Evolutionary conservation across 495 filamentous ascomycete species (phyloP), one percentile per base, ranked within the genome.

Genomic region (Neurospora africana): DNA sequence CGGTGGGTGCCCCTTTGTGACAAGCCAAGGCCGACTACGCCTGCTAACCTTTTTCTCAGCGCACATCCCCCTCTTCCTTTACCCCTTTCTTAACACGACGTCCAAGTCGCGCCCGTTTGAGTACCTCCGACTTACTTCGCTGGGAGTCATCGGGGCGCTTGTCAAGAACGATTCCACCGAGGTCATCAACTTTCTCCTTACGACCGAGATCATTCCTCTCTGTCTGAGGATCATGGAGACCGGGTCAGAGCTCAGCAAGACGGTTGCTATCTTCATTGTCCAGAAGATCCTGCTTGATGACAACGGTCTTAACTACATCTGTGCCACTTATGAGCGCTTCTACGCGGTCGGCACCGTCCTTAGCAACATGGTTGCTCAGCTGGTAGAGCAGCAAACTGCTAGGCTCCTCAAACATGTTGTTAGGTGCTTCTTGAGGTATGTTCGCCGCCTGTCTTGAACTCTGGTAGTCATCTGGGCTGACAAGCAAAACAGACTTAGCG

Each of bases 171-270:
- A 99, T 83, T 97, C 94, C 2, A 92, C 92, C 6, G 95, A 98
- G 82, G 96, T 98, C 33, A 98, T 99, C 83, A 98, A 97, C 84
- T 99, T 99, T 81, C 90, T 99, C 37, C 88, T 99, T 17, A 98
- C 96, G 4, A 99, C 95, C 38, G 95, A 99, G 81, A 99, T 99
- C 75, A 99, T 99, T 70, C 95, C 95, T 7, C 88, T 99, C 4
- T 99, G 95, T 79, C 92, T 99, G 35, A 90, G 95, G 39, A 98
- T 99, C 78, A 99, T 99, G 95, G 95, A 99, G 84, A 99, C 95
- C 0, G 96, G 96, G 39, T 98, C 95, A 0, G 95, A 99, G 79
- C 85, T 99, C 61, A 97, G 94, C 86, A 99, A 99, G 84, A 99
- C 95, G 1, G 95, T 99, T 10, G 95, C 95, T 41, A 99, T 99